phyloP scores from a whole-genome alignment of 768 basidiomycete species.

The Sporobolomyces phaffii region DNA sequence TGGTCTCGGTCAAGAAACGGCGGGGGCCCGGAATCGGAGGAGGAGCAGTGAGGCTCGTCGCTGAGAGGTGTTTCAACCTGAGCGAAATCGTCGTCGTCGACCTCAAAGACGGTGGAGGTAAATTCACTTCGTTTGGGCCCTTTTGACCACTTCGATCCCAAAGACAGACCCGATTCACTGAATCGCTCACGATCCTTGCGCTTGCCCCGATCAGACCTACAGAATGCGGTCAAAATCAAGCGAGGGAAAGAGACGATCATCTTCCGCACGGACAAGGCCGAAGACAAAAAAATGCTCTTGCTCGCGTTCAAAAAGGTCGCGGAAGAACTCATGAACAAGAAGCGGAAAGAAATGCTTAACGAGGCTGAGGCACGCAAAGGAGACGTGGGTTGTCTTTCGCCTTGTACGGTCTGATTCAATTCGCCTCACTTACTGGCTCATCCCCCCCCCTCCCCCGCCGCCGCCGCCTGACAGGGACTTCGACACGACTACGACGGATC shows the following conservation, averaged over 20 bases:
- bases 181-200: too few relatives aligned
- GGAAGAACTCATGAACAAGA: constrained; percentile 80
- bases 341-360: constrained; percentile 65
- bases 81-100: constrained; percentile 92
- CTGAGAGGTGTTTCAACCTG: constrained; percentile 86
- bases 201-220: constrained; percentile 55
- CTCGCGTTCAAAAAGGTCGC: constrained; percentile 83
- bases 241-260: constrained; percentile 91
- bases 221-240: constrained; percentile 93
- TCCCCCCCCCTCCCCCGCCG: too few relatives aligned
- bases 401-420: background rate
- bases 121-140: constrained; percentile 43
- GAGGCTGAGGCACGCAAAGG: constrained; percentile 66
- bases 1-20: constrained; percentile 70
- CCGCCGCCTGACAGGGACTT: too few relatives aligned
- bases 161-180: too few relatives aligned
- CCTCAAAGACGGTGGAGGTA: constrained; percentile 88
- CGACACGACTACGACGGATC: constrained; percentile 32
- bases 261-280: constrained; percentile 71
- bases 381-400: constrained; percentile 21
- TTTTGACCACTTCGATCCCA: too few relatives aligned
- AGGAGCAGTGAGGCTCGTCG: constrained; percentile 65
- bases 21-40: constrained; percentile 55
- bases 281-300: constrained; percentile 81
- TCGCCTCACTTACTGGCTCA: too few relatives aligned